Evolutionary conservation across 805 yeast species (phyloP).

Genomic region (Priceomyces haplophilus): DNA sequence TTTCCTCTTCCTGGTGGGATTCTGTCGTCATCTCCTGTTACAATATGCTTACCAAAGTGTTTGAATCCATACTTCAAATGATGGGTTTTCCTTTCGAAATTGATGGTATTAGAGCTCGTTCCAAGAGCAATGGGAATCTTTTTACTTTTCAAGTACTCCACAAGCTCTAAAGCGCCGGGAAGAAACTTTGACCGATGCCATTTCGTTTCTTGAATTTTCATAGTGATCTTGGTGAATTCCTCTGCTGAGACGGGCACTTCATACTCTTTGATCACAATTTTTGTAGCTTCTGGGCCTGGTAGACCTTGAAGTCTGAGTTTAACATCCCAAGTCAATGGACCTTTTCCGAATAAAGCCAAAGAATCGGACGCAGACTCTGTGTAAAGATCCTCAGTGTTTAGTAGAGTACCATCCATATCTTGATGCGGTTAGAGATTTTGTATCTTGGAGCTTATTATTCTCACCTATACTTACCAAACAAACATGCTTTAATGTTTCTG

Average conservation of each 20-base stretch:
- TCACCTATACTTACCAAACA: conserved; percentile 52
- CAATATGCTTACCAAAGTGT: conserved; percentile 59
- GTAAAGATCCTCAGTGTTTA: conserved; percentile 90
- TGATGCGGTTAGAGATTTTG: conserved; percentile 9
- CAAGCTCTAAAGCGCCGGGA: conserved; percentile 81
- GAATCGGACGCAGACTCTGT: conserved; percentile 72
- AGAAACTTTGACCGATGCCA: conserved; percentile 69
- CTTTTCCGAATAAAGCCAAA: conserved; percentile 66
- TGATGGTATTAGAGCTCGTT: conserved; percentile 68
- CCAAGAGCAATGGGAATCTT: conserved; percentile 84
- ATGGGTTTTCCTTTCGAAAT: conserved; percentile 67
- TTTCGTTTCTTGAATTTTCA: conserved; percentile 49
- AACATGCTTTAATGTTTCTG: conserved; percentile 57
- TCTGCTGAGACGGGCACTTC: conserved; percentile 63
- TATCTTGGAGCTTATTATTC: neutral
- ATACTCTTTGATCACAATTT: conserved; percentile 63
- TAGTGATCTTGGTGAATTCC: conserved; percentile 53
- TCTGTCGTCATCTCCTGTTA: conserved; percentile 86
- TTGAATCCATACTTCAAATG: conserved; percentile 65
- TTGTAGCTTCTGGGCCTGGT: conserved; percentile 77
- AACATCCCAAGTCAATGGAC: conserved; percentile 85
- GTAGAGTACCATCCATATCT: conserved; percentile 95
- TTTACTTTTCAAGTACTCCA: conserved; percentile 48
- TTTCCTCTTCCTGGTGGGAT: conserved; percentile 86
- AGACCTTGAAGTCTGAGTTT: conserved; percentile 86